Evolutionary conservation across 768 basidiomycete species (phyloP).

Genomic region (Brasilioporus rufonigricans): DNA sequence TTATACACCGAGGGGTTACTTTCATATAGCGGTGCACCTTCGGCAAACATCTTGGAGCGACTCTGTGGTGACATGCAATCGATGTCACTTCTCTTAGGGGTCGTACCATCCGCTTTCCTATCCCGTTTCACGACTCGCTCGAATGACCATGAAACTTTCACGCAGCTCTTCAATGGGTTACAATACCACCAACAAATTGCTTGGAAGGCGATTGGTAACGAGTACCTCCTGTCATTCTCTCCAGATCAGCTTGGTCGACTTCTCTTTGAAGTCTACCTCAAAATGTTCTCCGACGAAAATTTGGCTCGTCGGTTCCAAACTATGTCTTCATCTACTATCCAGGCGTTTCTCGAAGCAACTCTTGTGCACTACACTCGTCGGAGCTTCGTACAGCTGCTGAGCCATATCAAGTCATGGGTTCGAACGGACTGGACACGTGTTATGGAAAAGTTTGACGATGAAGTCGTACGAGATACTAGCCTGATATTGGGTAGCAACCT

Average conservation of each 20-base stretch:
- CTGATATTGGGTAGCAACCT: constrained; percentile 29
- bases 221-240: constrained; percentile 14
- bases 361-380: constrained; percentile 46
- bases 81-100: constrained; percentile 27
- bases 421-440: constrained; percentile 41
- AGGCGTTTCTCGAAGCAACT: constrained; percentile 5
- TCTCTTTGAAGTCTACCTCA: constrained; percentile 27
- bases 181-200: constrained; percentile 26
- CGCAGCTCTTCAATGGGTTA: background rate
- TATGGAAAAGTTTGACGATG: constrained; percentile 34
- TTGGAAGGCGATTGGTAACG: constrained; percentile 21
- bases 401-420: constrained; percentile 37
- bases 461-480: constrained; percentile 8
- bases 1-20: constrained; percentile 32
- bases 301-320: constrained; percentile 9
- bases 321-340: background rate
- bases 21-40: constrained; percentile 5
- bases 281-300: constrained; percentile 32
- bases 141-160: constrained; percentile 22
- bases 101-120: constrained; percentile 24
- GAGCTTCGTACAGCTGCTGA: constrained; percentile 47
- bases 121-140: constrained; percentile 31
- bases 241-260: constrained; percentile 26
- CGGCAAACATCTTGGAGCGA: constrained; percentile 18
- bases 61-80: constrained; percentile 29